A percentile compares a stretch with the other conserved stretches of the same genome.
phyloP scores from a whole-genome alignment of 169 alveolate species.

The Plasmodium coatneyi region DNA sequence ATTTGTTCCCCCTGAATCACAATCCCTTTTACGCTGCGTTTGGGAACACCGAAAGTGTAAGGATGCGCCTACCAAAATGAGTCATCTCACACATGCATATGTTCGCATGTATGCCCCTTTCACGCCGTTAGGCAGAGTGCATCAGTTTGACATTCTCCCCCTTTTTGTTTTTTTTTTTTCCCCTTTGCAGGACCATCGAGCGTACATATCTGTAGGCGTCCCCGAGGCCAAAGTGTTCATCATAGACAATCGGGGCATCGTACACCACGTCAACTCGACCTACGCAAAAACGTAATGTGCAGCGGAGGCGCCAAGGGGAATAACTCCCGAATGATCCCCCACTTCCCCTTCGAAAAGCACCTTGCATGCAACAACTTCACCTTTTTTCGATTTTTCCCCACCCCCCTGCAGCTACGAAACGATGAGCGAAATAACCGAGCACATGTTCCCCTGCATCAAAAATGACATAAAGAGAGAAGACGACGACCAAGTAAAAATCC shows the following conservation, averaged over 20 bases:
- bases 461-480: slow-evolving; percentile 63
- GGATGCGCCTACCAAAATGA: background rate
- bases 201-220: slow-evolving; percentile 93
- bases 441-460: slow-evolving; percentile 80
- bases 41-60: slow-evolving; percentile 96
- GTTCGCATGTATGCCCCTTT: background rate
- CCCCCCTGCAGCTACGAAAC: slow-evolving; percentile 77
- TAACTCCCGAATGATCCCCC: background rate
- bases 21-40: slow-evolving; percentile 98
- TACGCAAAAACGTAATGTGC: slow-evolving; percentile 87
- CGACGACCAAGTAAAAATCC: slow-evolving; percentile 70
- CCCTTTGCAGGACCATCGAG: slow-evolving; percentile 87
- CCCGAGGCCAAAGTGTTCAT: slow-evolving; percentile 93
- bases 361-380: background rate
- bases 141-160: background rate
- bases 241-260: slow-evolving; percentile 91
- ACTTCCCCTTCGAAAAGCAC: background rate
- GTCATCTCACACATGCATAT: background rate
- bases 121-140: background rate
- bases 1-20: slow-evolving; percentile 91
- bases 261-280: slow-evolving; percentile 89
- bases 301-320: background rate
- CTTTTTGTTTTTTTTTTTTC: background rate
- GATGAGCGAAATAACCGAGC: slow-evolving; percentile 81
- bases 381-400: background rate